These are phyloP conservation scores for Exophiala dermatitidis DNA, from an alignment of 2,329 filamentous ascomycete species.

Conservation along the genomic window DNA sequence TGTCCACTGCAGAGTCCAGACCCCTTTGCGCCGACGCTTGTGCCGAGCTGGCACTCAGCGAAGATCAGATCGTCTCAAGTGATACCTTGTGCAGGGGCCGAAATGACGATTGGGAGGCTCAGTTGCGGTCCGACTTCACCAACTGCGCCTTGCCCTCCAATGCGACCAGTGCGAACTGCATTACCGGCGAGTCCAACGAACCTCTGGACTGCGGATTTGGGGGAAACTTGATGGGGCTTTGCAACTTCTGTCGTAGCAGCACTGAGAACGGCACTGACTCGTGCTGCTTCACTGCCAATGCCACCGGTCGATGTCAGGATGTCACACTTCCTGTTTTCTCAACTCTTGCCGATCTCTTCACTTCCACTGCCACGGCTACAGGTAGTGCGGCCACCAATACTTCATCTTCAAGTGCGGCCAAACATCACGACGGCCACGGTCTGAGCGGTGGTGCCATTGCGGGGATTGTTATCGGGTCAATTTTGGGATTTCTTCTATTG, in stretches of 20 bases:
- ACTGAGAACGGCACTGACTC: conserved; percentile 90
- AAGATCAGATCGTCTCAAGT: conserved; percentile 75
- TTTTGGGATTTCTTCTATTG: conserved; percentile 65
- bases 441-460: conserved; percentile 84
- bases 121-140: conserved; percentile 87
- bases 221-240: conserved; percentile 65
- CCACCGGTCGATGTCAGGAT: conserved; percentile 63
- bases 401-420: conserved; percentile 43
- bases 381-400: conserved; percentile 58
- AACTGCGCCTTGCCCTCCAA: conserved; percentile 78
- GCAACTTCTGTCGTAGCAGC: conserved; percentile 75
- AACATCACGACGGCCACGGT: conserved; percentile 35
- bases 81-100: conserved; percentile 61
- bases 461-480: conserved; percentile 75
- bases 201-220: conserved; percentile 78
- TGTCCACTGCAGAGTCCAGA: conserved; percentile 56
- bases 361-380: conserved; percentile 54
- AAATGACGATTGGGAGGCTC: conserved; percentile 56
- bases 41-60: conserved; percentile 78
- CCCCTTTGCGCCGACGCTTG: conserved; percentile 88
- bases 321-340: conserved; percentile 71
- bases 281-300: conserved; percentile 78
- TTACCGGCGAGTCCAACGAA: conserved; percentile 72
- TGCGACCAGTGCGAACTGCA: conserved; percentile 67
- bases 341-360: conserved; percentile 52